These are phyloP conservation scores for Podospora comata DNA, from an alignment of 495 filamentous ascomycete species.

Conservation along the genomic window DNA sequence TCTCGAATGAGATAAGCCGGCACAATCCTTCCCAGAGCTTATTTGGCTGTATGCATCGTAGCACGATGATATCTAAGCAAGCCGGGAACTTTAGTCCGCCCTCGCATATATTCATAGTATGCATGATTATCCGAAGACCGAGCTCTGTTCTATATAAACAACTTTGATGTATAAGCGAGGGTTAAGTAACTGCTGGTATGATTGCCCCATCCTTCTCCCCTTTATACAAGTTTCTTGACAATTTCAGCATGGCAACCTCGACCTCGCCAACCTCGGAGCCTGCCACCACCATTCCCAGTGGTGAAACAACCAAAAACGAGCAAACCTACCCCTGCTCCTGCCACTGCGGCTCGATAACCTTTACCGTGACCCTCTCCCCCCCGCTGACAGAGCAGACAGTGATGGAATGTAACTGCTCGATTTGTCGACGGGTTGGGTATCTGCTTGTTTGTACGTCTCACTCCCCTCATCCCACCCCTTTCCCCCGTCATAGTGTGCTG, in stretches of 20 bases:
- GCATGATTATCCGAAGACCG: too few species aligned
- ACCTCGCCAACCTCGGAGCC: too few species aligned
- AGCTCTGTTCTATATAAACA: too few species aligned
- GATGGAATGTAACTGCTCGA: conserved; percentile 33
- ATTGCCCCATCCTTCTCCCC: too few species aligned
- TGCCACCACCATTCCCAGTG: neutral
- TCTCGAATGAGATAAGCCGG: neutral
- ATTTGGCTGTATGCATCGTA: neutral
- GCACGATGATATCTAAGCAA: neutral
- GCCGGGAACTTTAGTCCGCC: too few species aligned
- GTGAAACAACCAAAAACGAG: neutral
- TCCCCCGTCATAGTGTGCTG: neutral
- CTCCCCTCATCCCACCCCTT: neutral
- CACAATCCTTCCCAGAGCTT: neutral
- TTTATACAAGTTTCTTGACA: too few species aligned
- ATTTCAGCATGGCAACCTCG: neutral
- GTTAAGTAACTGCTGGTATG: too few species aligned
- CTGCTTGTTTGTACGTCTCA: conserved; percentile 32
- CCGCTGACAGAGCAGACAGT: conserved; percentile 28
- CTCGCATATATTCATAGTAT: too few species aligned
- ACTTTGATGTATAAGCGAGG: too few species aligned
- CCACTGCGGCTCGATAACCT: conserved; percentile 38
- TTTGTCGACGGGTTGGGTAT: conserved; percentile 31
- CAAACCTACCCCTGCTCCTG: conserved; percentile 30
- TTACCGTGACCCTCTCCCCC: conserved; percentile 30